These are phyloP conservation scores for Fusarium oxysporum DNA, from an alignment of 2,329 filamentous ascomycete species.

Conservation along the genomic window DNA sequence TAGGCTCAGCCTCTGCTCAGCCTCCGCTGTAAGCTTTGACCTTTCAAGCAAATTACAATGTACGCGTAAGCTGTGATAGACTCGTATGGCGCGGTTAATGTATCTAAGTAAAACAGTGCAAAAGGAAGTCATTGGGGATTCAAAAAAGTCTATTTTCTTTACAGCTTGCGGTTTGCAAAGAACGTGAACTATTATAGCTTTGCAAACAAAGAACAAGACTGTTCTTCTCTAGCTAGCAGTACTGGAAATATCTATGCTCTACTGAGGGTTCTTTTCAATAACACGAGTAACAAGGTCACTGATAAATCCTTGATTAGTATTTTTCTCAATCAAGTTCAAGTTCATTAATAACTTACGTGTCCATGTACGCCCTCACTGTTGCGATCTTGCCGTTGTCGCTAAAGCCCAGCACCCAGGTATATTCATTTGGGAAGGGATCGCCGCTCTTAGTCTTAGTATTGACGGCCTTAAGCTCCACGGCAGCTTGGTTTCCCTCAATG, in stretches of 20 bases:
- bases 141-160: too few species aligned
- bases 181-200: neutral
- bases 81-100: too few species aligned
- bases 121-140: too few species aligned
- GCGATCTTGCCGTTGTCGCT: neutral
- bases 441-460: neutral
- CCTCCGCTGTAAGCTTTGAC: too few species aligned
- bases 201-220: neutral
- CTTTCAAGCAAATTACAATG: too few species aligned
- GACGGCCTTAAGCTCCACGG: neutral
- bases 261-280: constrained; percentile 2
- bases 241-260: neutral
- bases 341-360: neutral
- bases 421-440: neutral
- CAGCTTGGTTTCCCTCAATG: neutral
- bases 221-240: neutral
- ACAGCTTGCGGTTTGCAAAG: neutral
- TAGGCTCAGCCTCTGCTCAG: too few species aligned
- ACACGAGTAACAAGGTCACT: constrained; percentile 1
- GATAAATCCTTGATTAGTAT: rapidly evolving
- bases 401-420: neutral
- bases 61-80: too few species aligned
- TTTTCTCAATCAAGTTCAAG: neutral
- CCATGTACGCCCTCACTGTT: neutral
- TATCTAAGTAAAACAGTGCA: too few species aligned